Percentiles rank a stretch among this genome's conserved stretches.
Conservation (phyloP, 345 rosid species). For the Erucastrum elatum region DNA sequence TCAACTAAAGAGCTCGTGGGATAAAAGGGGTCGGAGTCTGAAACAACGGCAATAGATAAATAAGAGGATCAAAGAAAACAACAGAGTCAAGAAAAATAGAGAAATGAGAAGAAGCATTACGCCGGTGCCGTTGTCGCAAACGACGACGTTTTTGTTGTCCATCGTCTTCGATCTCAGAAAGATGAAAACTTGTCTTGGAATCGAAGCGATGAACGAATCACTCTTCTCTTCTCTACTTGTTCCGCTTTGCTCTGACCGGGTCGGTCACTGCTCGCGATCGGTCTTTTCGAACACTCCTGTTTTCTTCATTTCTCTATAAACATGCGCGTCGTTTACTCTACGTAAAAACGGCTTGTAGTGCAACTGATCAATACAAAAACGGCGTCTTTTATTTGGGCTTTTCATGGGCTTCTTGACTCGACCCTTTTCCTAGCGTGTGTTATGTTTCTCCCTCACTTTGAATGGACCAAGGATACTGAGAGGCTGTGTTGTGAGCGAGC, state of each 20-base stretch:
- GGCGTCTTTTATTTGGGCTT: neutral
- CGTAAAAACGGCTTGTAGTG: conserved; percentile 11
- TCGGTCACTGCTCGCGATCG: conserved; percentile 31
- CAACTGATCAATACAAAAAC: neutral
- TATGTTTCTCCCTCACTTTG: neutral
- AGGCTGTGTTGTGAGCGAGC: neutral
- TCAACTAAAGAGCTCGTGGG: neutral
- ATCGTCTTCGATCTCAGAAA: conserved; percentile 32
- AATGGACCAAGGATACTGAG: neutral
- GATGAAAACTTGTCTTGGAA: neutral
- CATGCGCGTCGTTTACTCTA: conserved; percentile 15
- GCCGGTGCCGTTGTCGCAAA: conserved; percentile 98
- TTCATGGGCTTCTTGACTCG: conserved; percentile 13
- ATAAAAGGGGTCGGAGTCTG: neutral
- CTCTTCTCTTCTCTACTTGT: neutral
- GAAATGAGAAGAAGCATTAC: conserved; percentile 48
- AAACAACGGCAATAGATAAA: neutral
- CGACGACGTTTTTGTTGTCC: conserved; percentile 85
- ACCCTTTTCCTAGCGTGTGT: neutral
- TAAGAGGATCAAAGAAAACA: neutral
- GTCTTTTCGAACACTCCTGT: neutral
- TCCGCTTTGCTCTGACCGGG: conserved; percentile 12
- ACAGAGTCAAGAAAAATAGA: neutral
- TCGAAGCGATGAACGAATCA: conserved; percentile 29
- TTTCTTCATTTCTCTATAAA: neutral